phyloP scores from a whole-genome alignment of 2,329 filamentous ascomycete genomes.

The Ilyonectria robusta region DNA sequence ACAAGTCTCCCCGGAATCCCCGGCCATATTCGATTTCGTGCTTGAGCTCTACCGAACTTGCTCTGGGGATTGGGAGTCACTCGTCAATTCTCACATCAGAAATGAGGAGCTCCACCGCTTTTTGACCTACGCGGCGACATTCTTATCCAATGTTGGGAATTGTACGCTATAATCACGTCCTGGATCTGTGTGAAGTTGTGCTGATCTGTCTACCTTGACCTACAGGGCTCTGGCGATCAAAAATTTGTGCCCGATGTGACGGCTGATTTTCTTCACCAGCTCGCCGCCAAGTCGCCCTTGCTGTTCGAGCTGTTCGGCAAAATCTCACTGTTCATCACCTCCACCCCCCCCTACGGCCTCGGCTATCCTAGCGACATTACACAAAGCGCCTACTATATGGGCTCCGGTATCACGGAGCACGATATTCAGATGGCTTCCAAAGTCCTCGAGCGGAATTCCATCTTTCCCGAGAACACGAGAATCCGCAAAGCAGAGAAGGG shows the following conservation, averaged over 20 bases:
- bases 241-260: conserved; percentile 70
- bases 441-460: conserved; percentile 63
- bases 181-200: too few relatives aligned
- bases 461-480: conserved; percentile 72
- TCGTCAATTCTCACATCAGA: conserved; percentile 58
- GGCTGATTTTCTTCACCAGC: conserved; percentile 57
- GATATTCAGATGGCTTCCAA: conserved; percentile 68
- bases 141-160: conserved; percentile 72
- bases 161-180: conserved; percentile 66
- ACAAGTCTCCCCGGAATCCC: conserved; percentile 72
- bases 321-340: conserved; percentile 61
- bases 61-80: conserved; percentile 64
- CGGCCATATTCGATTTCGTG: conserved; percentile 72
- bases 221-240: conserved; percentile 67
- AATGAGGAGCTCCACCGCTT: conserved; percentile 63
- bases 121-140: conserved; percentile 69
- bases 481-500: conserved; percentile 51
- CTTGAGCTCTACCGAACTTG: conserved; percentile 65
- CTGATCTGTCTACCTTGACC: too few relatives aligned
- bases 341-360: conserved; percentile 66
- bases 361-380: conserved; percentile 67
- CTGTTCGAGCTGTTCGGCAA: conserved; percentile 49
- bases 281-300: conserved; percentile 54
- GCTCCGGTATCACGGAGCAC: conserved; percentile 63
- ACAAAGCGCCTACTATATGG: conserved; percentile 70